phyloP scores from a whole-genome alignment of 148 eudicot species.

The Salicornia ramosissima region DNA sequence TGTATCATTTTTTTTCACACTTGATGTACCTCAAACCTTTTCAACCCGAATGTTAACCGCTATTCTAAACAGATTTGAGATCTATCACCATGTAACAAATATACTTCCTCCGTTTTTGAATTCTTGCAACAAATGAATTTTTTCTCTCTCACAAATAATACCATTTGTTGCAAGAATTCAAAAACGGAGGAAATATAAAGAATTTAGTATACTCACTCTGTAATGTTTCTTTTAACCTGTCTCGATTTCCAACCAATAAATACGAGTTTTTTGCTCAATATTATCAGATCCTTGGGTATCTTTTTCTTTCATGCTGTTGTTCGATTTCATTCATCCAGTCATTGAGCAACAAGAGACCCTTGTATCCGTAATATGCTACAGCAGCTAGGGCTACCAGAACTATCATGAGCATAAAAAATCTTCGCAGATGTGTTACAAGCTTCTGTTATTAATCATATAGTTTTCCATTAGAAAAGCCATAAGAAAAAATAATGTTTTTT shows the following conservation, averaged over 20 bases:
- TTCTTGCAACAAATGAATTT: no score
- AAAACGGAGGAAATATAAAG: constrained; percentile 1
- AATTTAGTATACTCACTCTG: constrained; percentile 5
- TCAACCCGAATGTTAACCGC: no score
- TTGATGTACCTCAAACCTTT: no score
- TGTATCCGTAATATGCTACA: constrained; percentile 57
- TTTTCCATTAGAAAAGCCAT: constrained; percentile 13
- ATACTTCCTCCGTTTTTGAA: no score
- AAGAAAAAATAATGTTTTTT: background rate
- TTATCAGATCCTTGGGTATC: constrained; percentile 37
- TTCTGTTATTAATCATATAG: constrained; percentile 42
- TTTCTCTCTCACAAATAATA: no score
- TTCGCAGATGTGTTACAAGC: constrained; percentile 30
- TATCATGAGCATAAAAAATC: constrained; percentile 35
- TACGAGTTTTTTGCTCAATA: constrained; percentile 5
- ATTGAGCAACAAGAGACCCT: constrained; percentile 60
- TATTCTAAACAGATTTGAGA: background rate
- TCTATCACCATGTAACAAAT: no score
- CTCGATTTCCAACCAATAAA: background rate
- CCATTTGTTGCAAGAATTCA: no score
- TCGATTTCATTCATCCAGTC: constrained; percentile 93
- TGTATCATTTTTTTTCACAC: no score
- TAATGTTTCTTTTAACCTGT: constrained; percentile 1
- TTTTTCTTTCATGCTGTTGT: constrained; percentile 45
- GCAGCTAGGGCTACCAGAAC: constrained; percentile 39